Evolutionary conservation across 2,329 filamentous ascomycete species (phyloP).

Genomic region (Tetracladium maxilliforme): DNA sequence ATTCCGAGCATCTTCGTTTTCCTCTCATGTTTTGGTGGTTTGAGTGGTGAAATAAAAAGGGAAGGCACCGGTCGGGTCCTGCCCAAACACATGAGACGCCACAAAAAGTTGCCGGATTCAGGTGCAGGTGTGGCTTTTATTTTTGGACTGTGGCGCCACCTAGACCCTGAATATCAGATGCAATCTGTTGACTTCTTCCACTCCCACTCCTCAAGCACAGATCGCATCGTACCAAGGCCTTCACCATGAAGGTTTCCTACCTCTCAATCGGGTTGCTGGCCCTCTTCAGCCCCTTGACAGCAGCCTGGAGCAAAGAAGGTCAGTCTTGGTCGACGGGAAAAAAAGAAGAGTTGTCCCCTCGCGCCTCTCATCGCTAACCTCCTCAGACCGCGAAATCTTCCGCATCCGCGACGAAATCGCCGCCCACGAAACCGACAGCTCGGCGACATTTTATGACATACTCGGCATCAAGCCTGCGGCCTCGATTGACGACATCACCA

Average conservation of each 20-base stretch:
- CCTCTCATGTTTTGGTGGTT: too few species aligned
- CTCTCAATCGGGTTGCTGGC: slow-evolving; percentile 12
- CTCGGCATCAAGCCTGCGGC: slow-evolving; percentile 62
- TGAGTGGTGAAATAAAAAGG: too few species aligned
- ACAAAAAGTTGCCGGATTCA: too few species aligned
- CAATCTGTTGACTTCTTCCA: too few species aligned
- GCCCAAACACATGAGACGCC: too few species aligned
- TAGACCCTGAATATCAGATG: too few species aligned
- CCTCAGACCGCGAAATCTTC: slow-evolving; percentile 90
- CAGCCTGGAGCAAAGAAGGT: slow-evolving; percentile 22
- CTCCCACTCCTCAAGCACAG: too few species aligned
- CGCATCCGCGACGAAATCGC: slow-evolving; percentile 79
- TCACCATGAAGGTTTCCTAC: slow-evolving; percentile 14
- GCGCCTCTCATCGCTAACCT: slow-evolving; percentile 5
- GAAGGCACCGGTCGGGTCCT: too few species aligned
- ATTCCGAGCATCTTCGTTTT: too few species aligned
- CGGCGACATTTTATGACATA: slow-evolving; percentile 93
- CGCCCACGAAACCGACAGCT: slow-evolving; percentile 56
- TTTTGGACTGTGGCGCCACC: too few species aligned
- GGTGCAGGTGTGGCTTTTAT: too few species aligned
- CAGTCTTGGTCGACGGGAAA: slow-evolving; percentile 8
- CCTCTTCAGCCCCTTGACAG: slow-evolving; percentile 11
- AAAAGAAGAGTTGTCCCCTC: slow-evolving; percentile 1
- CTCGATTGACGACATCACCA: slow-evolving; percentile 77
- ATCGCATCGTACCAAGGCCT: too few species aligned